Evolutionary conservation across 257 asterid genomes (phyloP), one percentile per base, ranked within the genome.

Genomic region (Ballota nigra): DNA sequence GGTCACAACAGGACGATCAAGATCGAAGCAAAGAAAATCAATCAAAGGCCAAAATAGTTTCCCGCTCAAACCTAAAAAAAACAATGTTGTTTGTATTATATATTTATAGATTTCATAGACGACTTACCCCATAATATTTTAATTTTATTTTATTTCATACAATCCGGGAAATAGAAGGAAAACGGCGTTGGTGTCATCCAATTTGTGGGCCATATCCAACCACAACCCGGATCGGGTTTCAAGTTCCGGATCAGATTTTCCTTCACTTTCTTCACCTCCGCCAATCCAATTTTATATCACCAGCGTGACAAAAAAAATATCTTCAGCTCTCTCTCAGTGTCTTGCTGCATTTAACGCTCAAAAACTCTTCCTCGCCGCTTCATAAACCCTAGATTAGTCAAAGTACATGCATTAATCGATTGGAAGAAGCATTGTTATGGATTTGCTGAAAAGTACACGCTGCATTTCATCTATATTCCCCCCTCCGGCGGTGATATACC

Each of bases 381-480:
- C 8, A 33, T 15, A 16, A 63, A 56, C 71, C 82, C 71, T 65
- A 34, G 68, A 29, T 64, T 60, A 9, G 2, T 24, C 73, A 51
- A 15, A n/a, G 7, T 49, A 15, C 73, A 76, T 77, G 82, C 72
- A 64, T 23, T 67, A 57, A 75, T 61, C 60, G 57, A 8, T 53
- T 72, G 61, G 63, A 26, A 31, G 33, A 68, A n/a, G 62, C 57
- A 15, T 29, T 49, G 24, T 41, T 47, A 92, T 92, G 98, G 96
- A 91, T 40, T 70, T 86, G 68, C 77, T 83, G 75, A 86, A 73
- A 31, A 83, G 77, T 65, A 67, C 84, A 0, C 88, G 84, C 61
- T 85, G 88, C 86, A 80, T 84, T 77, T 81, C 90, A 1, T 57
- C 86, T 69, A 79, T 92, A 8, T 81, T 81, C 55, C 80, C 75